Evolutionary conservation across 257 asterid genomes (phyloP).

Genomic region (Ajuga chamaepitys): DNA sequence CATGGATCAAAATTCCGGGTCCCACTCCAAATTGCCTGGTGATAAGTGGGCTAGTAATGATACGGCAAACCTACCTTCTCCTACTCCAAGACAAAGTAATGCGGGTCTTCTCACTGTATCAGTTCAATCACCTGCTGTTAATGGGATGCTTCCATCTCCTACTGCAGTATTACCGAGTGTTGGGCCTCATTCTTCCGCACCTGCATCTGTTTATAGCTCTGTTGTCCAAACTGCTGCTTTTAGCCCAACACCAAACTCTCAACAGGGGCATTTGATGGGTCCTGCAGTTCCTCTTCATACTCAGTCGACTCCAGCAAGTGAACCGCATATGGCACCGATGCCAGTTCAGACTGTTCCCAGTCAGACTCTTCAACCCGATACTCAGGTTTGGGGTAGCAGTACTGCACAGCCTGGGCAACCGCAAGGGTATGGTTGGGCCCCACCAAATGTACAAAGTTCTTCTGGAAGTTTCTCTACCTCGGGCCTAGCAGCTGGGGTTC

Average conservation of each 20-base stretch:
- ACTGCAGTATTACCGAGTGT: slow-evolving; percentile 35
- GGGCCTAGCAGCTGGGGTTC: slow-evolving; percentile 37
- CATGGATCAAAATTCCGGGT: slow-evolving; percentile 25
- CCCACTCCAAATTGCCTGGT: slow-evolving; percentile 27
- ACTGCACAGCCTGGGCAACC: slow-evolving; percentile 33
- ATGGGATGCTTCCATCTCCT: slow-evolving; percentile 36
- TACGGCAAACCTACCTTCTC: slow-evolving; percentile 57
- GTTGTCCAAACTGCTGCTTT: slow-evolving; percentile 36
- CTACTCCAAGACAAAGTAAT: slow-evolving; percentile 58
- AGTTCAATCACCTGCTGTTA: slow-evolving; percentile 28
- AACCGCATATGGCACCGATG: slow-evolving; percentile 34
- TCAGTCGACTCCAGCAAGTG: slow-evolving; percentile 28
- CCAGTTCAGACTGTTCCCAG: slow-evolving; percentile 32
- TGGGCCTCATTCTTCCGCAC: slow-evolving; percentile 28
- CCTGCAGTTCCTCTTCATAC: slow-evolving; percentile 26
- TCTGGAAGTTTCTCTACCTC: slow-evolving; percentile 43
- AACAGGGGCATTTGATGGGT: slow-evolving; percentile 23
- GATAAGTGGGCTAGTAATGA: slow-evolving; percentile 47
- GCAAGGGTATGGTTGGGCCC: slow-evolving; percentile 49
- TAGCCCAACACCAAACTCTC: slow-evolving; percentile 45
- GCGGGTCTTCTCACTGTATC: slow-evolving; percentile 26
- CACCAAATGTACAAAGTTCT: slow-evolving; percentile 42
- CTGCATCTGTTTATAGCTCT: slow-evolving; percentile 37
- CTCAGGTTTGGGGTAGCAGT: slow-evolving; percentile 32
- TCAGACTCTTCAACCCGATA: slow-evolving; percentile 44